Evolutionary conservation across 192 early-diverging fungal genomes (phyloP).

Genomic region (Cladochytrium replicatum): DNA sequence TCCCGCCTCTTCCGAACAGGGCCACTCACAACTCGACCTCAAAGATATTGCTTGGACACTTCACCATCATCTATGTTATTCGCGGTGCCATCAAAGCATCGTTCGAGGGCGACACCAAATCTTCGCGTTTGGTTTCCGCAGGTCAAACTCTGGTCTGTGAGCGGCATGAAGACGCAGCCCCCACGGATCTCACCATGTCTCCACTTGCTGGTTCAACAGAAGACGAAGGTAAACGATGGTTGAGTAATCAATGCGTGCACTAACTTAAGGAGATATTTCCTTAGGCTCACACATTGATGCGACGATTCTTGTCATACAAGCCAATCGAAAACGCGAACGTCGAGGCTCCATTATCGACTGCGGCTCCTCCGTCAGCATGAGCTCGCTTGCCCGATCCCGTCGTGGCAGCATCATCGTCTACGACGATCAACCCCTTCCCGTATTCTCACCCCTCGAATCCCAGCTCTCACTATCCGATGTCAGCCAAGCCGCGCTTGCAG

Average conservation of each 20-base stretch:
- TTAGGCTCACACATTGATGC: conserved; percentile 35
- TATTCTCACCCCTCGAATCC: background rate
- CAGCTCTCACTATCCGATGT: background rate
- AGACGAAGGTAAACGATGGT: background rate
- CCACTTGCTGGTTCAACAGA: conserved; percentile 15
- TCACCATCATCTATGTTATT: conserved; percentile 49
- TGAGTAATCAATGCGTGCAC: background rate
- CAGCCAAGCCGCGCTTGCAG: background rate
- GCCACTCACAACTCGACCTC: conserved; percentile 21
- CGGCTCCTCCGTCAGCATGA: conserved; percentile 8
- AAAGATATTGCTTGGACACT: conserved; percentile 43
- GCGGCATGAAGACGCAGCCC: conserved; percentile 42
- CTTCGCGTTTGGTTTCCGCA: conserved; percentile 7
- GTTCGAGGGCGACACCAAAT: conserved; percentile 18
- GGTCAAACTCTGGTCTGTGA: conserved; percentile 49
- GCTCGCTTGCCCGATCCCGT: conserved; percentile 16
- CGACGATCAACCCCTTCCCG: conserved; percentile 39
- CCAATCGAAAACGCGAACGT: conserved; percentile 18
- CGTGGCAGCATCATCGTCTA: conserved; percentile 55
- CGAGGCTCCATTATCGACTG: background rate
- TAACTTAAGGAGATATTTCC: no score
- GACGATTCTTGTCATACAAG: conserved; percentile 33
- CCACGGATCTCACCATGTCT: conserved; percentile 40
- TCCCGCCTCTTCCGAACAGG: background rate
- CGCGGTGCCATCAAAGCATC: conserved; percentile 31